Conservation (phyloP, 805 yeast species). For the Wickerhamomyces rabaulensis region DNA sequence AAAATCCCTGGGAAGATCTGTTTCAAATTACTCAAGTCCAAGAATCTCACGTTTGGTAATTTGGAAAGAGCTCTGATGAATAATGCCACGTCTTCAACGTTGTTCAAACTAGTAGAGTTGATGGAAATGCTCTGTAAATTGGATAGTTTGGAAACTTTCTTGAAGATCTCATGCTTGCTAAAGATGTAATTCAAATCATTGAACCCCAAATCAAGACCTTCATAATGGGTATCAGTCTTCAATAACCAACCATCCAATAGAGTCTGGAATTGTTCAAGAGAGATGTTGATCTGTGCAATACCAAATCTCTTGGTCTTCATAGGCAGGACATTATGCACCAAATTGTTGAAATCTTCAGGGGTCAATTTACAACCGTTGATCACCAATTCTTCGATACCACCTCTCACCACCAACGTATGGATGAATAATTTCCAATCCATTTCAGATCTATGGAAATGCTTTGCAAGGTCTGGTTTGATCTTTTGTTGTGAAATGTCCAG, state of each 20-base stretch:
- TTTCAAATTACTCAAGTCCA: constrained; percentile 72
- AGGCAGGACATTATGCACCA: constrained; percentile 52
- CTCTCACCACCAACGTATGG: constrained; percentile 61
- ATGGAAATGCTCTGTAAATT: constrained; percentile 50
- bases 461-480: constrained; percentile 29
- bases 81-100: constrained; percentile 44
- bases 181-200: constrained; percentile 47
- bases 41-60: constrained; percentile 55
- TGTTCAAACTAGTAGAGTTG: constrained; percentile 55
- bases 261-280: constrained; percentile 50
- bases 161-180: neutral
- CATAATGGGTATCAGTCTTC: constrained; percentile 31
- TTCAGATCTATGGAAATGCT: constrained; percentile 49
- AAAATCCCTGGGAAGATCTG: constrained; percentile 59
- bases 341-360: constrained; percentile 45
- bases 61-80: constrained; percentile 46
- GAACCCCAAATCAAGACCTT: constrained; percentile 81
- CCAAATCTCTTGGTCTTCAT: constrained; percentile 60
- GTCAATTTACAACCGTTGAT: constrained; percentile 75
- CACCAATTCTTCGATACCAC: constrained; percentile 74
- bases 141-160: neutral
- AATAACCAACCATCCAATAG: constrained; percentile 49
- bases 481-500: constrained; percentile 68
- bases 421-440: constrained; percentile 81
- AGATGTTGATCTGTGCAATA: constrained; percentile 67